A percentile compares a stretch with the other conserved stretches of the same genome.
phyloP scores from a whole-genome alignment of 2,329 filamentous ascomycete species.

The Aspergillus nomiae region DNA sequence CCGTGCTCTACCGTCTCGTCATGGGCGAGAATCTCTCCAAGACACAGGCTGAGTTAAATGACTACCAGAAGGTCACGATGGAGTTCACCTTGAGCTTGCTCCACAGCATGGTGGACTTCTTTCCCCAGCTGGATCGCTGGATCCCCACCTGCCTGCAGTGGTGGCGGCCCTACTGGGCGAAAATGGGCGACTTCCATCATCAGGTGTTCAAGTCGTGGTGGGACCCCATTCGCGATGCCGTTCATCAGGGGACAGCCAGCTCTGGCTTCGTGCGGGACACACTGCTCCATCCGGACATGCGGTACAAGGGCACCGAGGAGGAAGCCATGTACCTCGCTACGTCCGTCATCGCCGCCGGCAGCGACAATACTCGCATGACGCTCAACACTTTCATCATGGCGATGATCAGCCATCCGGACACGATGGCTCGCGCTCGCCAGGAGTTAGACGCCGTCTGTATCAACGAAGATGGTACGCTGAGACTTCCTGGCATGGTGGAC shows the following conservation, averaged over 20 bases:
- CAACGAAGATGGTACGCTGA: not conserved
- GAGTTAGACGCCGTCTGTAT: not conserved
- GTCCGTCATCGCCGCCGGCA: not conserved
- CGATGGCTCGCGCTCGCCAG: not conserved
- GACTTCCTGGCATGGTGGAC: not conserved
- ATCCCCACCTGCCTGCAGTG: too few species aligned
- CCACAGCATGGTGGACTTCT: too few species aligned
- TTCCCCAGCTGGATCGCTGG: too few species aligned
- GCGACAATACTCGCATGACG: not conserved
- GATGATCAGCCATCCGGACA: not conserved
- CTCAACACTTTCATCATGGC: not conserved
- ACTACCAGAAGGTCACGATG: too few species aligned
- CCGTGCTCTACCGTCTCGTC: not conserved
- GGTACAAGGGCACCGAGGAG: not conserved
- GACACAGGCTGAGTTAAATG: too few species aligned
- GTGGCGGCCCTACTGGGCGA: not conserved
- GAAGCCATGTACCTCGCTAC: not conserved
- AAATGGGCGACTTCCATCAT: not conserved
- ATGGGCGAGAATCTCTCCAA: not conserved
- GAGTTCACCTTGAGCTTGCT: too few species aligned
- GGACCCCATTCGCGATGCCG: not conserved
- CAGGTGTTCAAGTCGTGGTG: not conserved
- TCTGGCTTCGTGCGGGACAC: too few species aligned
- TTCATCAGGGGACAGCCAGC: too few species aligned
- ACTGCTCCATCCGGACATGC: too few species aligned